Base-by-base conservation (phyloP, 2,329 filamentous ascomycete species). In the Pseudopyricularia cyperi region DNA sequence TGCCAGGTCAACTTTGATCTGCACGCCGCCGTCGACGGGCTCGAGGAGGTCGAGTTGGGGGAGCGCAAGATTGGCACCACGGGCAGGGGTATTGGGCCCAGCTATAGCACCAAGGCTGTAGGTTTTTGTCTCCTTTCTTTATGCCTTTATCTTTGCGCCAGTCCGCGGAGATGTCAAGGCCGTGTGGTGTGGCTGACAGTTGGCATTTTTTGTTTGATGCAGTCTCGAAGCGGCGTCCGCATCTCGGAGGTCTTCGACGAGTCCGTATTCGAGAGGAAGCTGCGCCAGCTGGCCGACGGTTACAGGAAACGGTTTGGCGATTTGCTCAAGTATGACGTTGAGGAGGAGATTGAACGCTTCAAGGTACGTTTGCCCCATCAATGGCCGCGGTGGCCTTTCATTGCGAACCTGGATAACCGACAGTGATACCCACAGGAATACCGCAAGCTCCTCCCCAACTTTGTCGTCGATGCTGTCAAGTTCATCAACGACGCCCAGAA, bases 231-330 rank as follows among this genome's bases (percentile, higher is more conserved):
- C 58, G 85, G 85, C 48, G 73, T 90, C 54, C 75, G 75, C 58
- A 70, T 87, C 51, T 71, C 72, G 54, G 83, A 89, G 52, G 71
- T 89, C 56, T 87, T 88, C 63, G 71, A 85, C 62, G 74, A 79
- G 62, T 70, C 76, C 39, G 63, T 74, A 7, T 88, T 89, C 58
- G 84, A 87, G 67, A 62, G 66, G 39, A 85, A 85, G 65, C 67
- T 89, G 44, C 73, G 82, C 39, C 67, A 71, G 24, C 68, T 89
- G 48, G 82, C 76, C 8, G 58, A 66, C 6, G 80, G 77, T n/a
- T 85, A 77, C 67, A 74, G 80, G 69, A 82, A 83, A 68, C 72
- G 83, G 50, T 89, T 80, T 59, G 84, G 85, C 7, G 77, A 85
- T 3, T 57, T 64, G 52, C 57, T 65, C 52, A 63, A 79, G 57